A percentile compares a stretch with the other conserved stretches of the same genome.
Conservation (phyloP, 805 yeast species). For the Yamadazyma tumulicola region DNA sequence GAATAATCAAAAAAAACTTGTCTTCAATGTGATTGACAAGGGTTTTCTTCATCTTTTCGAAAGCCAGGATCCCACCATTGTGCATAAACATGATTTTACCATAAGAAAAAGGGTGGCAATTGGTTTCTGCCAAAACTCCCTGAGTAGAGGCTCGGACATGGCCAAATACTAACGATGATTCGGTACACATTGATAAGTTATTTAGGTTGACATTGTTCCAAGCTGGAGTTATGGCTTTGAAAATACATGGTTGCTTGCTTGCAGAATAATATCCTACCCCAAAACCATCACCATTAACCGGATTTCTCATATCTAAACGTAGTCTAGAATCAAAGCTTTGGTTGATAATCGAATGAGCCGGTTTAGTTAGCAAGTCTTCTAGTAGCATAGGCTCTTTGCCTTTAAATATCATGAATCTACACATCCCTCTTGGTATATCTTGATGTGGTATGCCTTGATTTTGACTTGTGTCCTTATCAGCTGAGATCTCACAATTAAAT, state of each 20-base stretch:
- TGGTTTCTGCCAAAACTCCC: slow-evolving; percentile 90
- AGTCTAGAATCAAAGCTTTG: slow-evolving; percentile 91
- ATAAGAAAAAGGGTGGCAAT: slow-evolving; percentile 93
- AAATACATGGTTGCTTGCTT: slow-evolving; percentile 78
- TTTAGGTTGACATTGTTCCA: slow-evolving; percentile 95
- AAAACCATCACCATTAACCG: slow-evolving; percentile 97
- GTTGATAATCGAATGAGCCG: slow-evolving; percentile 95
- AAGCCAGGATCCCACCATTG: slow-evolving; percentile 84
- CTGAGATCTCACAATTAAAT: too few relatives aligned
- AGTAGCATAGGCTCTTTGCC: slow-evolving; percentile 86
- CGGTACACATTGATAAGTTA: slow-evolving; percentile 82
- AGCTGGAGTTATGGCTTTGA: slow-evolving; percentile 95
- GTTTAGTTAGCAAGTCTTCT: slow-evolving; percentile 84
- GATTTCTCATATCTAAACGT: slow-evolving; percentile 82
- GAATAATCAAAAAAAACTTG: slow-evolving; percentile 72
- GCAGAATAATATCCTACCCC: slow-evolving; percentile 85
- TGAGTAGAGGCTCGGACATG: slow-evolving; percentile 96
- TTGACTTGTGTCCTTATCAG: too few relatives aligned
- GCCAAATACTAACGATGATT: slow-evolving; percentile 81
- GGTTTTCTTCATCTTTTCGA: slow-evolving; percentile 66
- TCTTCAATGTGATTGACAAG: slow-evolving; percentile 73
- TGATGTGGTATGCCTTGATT: too few relatives aligned
- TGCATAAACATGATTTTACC: slow-evolving; percentile 95
- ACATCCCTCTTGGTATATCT: slow-evolving; percentile 70
- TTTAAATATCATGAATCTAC: slow-evolving; percentile 87